Evolutionary conservation across 495 filamentous ascomycete species (phyloP).

Genomic region (Aspergillus incahuasiensis): DNA sequence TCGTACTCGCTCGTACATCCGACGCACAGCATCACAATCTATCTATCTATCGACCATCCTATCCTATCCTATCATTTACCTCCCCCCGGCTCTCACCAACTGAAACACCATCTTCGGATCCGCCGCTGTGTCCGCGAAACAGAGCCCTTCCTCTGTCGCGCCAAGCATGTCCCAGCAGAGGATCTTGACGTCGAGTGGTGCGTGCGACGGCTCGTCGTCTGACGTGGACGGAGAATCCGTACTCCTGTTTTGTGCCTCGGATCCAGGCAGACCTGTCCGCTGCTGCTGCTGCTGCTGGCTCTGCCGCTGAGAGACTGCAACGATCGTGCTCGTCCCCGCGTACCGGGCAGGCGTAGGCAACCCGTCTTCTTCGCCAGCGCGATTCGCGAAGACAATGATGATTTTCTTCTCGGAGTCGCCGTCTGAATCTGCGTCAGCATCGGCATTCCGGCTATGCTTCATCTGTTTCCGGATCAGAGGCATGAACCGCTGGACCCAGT

Average conservation of each 20-base stretch:
- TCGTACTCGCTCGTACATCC: too few species aligned
- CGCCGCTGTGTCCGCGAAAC: conserved; percentile 44
- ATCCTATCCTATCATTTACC: too few species aligned
- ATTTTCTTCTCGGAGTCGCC: conserved; percentile 45
- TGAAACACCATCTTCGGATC: conserved; percentile 43
- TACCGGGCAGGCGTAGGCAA: conserved; percentile 47
- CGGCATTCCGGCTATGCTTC: conserved; percentile 31
- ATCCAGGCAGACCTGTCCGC: too few species aligned
- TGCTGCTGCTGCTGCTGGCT: too few species aligned
- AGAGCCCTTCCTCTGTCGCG: conserved; percentile 41
- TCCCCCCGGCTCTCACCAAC: conserved; percentile 10
- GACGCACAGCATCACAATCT: too few species aligned
- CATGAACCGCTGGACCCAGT: conserved; percentile 82
- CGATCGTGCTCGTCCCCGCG: conserved; percentile 79
- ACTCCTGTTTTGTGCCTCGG: too few species aligned
- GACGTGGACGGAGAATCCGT: too few species aligned
- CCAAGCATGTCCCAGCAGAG: conserved; percentile 46
- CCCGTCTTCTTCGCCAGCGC: conserved; percentile 61
- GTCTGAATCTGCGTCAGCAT: conserved; percentile 6
- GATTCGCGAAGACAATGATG: conserved; percentile 79
- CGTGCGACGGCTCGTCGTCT: conserved; percentile 6
- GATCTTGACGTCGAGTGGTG: conserved; percentile 37
- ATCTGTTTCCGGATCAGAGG: conserved; percentile 58
- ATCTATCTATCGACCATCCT: too few species aligned
- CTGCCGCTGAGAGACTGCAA: conserved; percentile 58